Evolutionary conservation across 306 rosid genomes (phyloP), one percentile per base, ranked within the genome.

Genomic region (Vicia faba): DNA sequence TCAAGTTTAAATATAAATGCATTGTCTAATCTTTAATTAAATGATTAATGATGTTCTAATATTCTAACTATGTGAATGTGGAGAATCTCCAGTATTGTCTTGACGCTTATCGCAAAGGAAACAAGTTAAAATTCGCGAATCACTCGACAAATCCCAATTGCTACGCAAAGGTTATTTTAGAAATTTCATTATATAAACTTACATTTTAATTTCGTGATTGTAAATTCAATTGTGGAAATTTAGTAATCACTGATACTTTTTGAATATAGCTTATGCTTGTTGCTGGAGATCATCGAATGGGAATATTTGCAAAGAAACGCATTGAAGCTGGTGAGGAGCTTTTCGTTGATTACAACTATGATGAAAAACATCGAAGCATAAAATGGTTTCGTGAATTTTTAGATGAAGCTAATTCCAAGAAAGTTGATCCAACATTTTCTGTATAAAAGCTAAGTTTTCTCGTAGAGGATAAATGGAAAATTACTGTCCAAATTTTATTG

Each of bases 111-210:
- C 89, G 96, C 68, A 84, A 79, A 75, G 98, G 98, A 50, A 84
- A 87, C 85, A 89, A 89, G 77, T 85, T 92, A 54, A 89, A 92
- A 78, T 92, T 89, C 50, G 96, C 91, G 11, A 92, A 89, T 69
- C 98, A 92, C 86, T 89, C 93, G 1, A 68, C 80, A 15, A 81
- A 84, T 67, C 91, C 96, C 1, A 92, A 89, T 64, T 89, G 96
- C 66, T 75, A 85, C 4, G 89, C 92, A 33, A 92, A 81, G 98
- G 96, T 87, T 10, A 57, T 73, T 73, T 33, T 46, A 43, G 18
- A 61, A 51, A 26, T 61, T 50, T 14, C 1, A 16, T 15, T 55
- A 11, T 15, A 35, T 39, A 41, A 64, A 48, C 41, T 48, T 69
- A 13, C 33, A 26, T 2, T 55, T 61, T 55, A n/a, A 38, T 51